Evolutionary conservation across 768 basidiomycete species (phyloP), one percentile per base, ranked within the genome.

Genomic region (Galerina sulciceps): DNA sequence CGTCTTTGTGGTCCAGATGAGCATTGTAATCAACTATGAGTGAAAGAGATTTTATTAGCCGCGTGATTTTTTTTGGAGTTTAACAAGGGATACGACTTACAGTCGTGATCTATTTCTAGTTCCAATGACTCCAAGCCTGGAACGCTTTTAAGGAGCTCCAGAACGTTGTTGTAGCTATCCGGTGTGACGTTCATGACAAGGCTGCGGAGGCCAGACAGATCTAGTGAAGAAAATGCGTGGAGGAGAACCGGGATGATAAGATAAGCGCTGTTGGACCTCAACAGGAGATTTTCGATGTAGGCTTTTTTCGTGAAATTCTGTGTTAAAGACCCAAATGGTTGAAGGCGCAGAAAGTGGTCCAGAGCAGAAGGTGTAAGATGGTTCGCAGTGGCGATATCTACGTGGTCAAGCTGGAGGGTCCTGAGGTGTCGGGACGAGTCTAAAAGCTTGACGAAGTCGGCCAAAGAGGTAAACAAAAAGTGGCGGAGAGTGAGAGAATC

Each of bases 71-170:
- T 34, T 51, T 38, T 51, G 36, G 43, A 18, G 42, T n/a, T 50
- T 50, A 48, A 46, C 41, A 17, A 23, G 46, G 17, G 22, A 23
- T 11, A 15, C 10, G 20, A 55, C 66, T 58, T 51, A 67, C 66
- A 67, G 23, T 61, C 56, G 38, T 61, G 61, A 11, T 65, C 62
- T 60, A 67, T 64, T 60, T 67, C 66, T 46, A 67, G 48, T 50
- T 69, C 64, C 6, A 69, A 48, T 34, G 34, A 35, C 41, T 67
- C 62, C 48, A 69, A 35, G 53, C 49, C 49, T 2, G 64, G 62
- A 0, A 58, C 55, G 31, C 41, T 11, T 53, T 53, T 52, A 14
- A 69, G 57, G 23, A 69, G 34, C 6, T 59, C 57, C 13, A 66
- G 41, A 13, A 64, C 52, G 47, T 60, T 61, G n/a, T 37, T 53